Evolutionary conservation across 805 yeast genomes (phyloP), one percentile per base, ranked within the genome.

Genomic region (Teunomyces cretensis): DNA sequence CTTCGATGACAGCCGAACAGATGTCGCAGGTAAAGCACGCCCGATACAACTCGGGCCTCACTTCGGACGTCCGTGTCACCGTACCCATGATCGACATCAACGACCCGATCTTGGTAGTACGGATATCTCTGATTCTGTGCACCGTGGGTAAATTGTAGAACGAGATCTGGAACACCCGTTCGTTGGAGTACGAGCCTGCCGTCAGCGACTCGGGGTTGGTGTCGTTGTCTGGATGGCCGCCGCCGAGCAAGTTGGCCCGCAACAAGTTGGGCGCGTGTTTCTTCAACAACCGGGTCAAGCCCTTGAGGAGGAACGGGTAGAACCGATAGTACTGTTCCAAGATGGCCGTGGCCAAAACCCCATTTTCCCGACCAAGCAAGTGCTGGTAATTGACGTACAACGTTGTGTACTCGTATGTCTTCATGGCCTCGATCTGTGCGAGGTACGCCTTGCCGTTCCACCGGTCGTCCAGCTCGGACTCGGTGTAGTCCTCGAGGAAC

Each of bases 41-140:
- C 48, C 78, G 81, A 71, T 76, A 88, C 49, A 94, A 75, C 65
- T 94, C 99, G 0, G 99, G 99, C 46, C 98, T 80, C 9, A 94
- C 97, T 68, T 94, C 98, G 16, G 95, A 85, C 0, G 98, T 89
- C 63, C 98, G 80, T 0, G 98, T 92, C 4, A 94, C 96, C 0
- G 99, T 94, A 45, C 98, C 99, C 7, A 92, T 83, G 28, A 92
- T 86, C 8, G 92, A 75, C 70, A 89, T 76, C 49, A 92, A 75
- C 8, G 86, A 75, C 12, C 98, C 99, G 46, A 94, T 85, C 52
- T 84, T 85, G 54, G 88, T 96, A 1, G 97, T 87, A 58, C 94
- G 79, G 46, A 94, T 77, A 59, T 92, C 98, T 60, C 99, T 81
- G 55, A 94, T 86, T 63, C 96, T 79, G 57, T 88, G 81, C 13